Percentiles rank a stretch among this genome's conserved stretches.
phyloP scores from a whole-genome alignment of 1,284 basidiomycete species.

The Garcileccinum viscosum region DNA sequence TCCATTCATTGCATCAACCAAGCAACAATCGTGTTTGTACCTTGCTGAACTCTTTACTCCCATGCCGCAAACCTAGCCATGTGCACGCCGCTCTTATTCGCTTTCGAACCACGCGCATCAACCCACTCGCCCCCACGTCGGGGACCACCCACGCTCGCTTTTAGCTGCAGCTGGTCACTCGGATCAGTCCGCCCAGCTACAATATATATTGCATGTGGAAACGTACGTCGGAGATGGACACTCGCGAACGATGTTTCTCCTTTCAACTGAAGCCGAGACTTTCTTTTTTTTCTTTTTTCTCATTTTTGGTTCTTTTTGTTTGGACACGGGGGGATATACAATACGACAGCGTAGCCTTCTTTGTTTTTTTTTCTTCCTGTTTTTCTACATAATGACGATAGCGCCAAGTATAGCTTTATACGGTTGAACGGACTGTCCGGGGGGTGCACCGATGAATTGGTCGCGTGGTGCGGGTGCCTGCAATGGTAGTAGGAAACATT shows the following conservation, averaged over 20 bases:
- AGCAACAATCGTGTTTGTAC: constrained; percentile 26
- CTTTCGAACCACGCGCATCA: constrained; percentile 1
- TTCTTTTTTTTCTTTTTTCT: constrained; percentile 17
- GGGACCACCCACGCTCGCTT: constrained; percentile 28
- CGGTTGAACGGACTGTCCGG: constrained; percentile 26
- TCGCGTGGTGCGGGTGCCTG: constrained; percentile 25
- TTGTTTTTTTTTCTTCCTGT: constrained; percentile 26
- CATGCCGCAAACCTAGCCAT: constrained; percentile 18
- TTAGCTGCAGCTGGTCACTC: constrained; percentile 13
- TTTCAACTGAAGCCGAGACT: constrained; percentile 11
- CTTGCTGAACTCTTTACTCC: constrained; percentile 31
- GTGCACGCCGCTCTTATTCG: constrained; percentile 15
- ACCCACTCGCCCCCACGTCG: constrained; percentile 9
- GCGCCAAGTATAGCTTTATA: constrained; percentile 12
- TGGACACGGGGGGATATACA: constrained; percentile 31
- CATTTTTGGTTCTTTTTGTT: constrained; percentile 18
- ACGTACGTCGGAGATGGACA: constrained; percentile 38
- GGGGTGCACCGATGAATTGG: constrained; percentile 4
- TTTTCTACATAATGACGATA: constrained; percentile 32
- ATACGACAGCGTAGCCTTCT: constrained; percentile 33
- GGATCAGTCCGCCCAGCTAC: constrained; percentile 16
- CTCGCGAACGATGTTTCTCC: constrained; percentile 14
- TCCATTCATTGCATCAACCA: constrained; percentile 35
- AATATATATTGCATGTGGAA: constrained; percentile 34
- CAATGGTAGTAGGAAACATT: constrained; percentile 5